Conservation (phyloP, 345 rosid species). For the Melaleuca quinquenervia region DNA sequence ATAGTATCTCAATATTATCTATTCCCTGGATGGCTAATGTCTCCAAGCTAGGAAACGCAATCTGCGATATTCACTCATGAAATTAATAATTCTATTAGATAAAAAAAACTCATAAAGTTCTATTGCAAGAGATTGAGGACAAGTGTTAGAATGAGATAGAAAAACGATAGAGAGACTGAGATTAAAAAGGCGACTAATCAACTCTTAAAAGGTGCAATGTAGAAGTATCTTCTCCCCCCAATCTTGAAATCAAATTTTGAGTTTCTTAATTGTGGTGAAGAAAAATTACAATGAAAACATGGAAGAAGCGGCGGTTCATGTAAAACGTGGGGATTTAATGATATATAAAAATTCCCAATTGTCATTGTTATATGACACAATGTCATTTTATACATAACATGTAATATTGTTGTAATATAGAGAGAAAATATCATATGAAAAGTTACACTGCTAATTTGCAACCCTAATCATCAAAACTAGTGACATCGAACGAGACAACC, state of each 20-base stretch:
- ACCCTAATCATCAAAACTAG: neutral
- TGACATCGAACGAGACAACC: neutral
- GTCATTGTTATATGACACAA: neutral
- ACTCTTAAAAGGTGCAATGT: neutral
- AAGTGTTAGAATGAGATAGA: neutral
- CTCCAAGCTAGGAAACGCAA: neutral
- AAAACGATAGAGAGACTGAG: accelerated
- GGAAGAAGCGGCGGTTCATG: neutral
- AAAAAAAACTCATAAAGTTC: accelerated
- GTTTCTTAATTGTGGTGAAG: too few species aligned
- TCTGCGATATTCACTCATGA: neutral
- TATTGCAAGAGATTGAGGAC: neutral
- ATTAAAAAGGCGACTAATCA: too few species aligned
- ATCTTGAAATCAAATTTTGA: too few species aligned
- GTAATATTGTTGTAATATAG: too few species aligned
- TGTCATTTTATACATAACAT: too few species aligned
- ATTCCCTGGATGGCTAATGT: accelerated
- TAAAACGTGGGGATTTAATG: neutral
- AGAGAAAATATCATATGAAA: neutral
- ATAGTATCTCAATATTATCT: neutral
- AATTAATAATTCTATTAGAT: too few species aligned
- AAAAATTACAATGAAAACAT: neutral
- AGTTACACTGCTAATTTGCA: neutral
- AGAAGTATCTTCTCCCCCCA: accelerated
- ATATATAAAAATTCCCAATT: too few species aligned